Conservation (phyloP, 805 yeast species). For the Myxozyma melibiosi region DNA sequence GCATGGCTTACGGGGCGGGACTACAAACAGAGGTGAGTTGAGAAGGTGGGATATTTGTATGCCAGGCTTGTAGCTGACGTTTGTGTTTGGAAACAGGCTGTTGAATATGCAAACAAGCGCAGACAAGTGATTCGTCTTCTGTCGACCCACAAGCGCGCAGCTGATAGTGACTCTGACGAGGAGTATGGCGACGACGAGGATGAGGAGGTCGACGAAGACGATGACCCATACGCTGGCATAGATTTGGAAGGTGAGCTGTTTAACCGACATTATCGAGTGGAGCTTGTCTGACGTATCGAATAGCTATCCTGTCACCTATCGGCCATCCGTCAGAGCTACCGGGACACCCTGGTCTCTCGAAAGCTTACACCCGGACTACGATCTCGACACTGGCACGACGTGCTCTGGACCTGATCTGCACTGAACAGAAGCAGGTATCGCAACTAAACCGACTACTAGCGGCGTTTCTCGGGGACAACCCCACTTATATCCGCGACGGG, state of each 20-base stretch:
- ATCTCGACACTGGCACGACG: constrained; percentile 66
- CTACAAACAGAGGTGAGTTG: constrained; percentile 2
- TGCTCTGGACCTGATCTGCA: constrained; percentile 74
- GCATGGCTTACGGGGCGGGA: constrained; percentile 32
- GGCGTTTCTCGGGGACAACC: constrained; percentile 85
- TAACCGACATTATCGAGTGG: neutral
- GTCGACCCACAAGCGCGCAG: constrained; percentile 35
- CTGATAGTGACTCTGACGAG: constrained; percentile 37
- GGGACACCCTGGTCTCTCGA: constrained; percentile 66
- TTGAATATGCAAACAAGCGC: constrained; percentile 41
- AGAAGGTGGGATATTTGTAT: neutral
- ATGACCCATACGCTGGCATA: constrained; percentile 53
- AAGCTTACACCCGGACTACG: constrained; percentile 62
- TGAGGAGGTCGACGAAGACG: constrained; percentile 39
- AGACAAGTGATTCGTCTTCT: constrained; percentile 42
- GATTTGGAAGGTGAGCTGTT: constrained; percentile 48
- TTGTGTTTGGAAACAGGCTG: constrained; percentile 25
- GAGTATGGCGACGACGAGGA: constrained; percentile 39
- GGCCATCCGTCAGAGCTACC: constrained; percentile 78
- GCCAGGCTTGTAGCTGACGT: too few relatives aligned
- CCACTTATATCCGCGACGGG: constrained; percentile 63
- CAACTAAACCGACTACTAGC: constrained; percentile 71
- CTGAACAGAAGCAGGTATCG: constrained; percentile 77
- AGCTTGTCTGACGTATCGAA: constrained; percentile 36
- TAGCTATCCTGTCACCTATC: constrained; percentile 70